Conservation (phyloP, 495 filamentous ascomycete genomes). For the Aspergillus olivimuriae region DNA sequence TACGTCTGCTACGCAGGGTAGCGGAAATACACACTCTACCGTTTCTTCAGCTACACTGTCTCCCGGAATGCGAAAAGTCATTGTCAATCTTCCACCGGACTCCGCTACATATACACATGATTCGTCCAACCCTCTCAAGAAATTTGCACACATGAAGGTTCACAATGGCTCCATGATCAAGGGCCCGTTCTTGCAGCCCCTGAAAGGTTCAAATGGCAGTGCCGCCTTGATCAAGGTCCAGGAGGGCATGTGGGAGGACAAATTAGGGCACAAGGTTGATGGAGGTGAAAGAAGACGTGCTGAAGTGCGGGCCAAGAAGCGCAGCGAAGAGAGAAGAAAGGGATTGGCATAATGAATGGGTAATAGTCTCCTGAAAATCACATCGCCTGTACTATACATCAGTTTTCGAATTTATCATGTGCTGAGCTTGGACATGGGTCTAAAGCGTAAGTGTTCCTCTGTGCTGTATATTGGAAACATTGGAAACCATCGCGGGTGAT, state of each 20-base stretch:
- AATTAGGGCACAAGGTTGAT: slow-evolving; percentile 83
- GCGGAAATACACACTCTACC: neutral
- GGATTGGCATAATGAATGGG: slow-evolving; percentile 18
- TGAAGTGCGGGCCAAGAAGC: slow-evolving; percentile 70
- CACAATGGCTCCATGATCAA: slow-evolving; percentile 55
- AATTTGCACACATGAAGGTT: slow-evolving; percentile 59
- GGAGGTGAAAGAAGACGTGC: slow-evolving; percentile 87
- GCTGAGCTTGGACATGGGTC: no score
- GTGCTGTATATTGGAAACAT: no score
- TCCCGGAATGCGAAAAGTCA: slow-evolving; percentile 49
- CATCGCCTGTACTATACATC: neutral
- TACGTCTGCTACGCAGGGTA: slow-evolving; percentile 1
- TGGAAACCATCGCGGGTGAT: no score
- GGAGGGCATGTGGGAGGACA: slow-evolving; percentile 86
- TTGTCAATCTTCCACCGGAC: slow-evolving; percentile 68
- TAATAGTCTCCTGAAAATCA: neutral
- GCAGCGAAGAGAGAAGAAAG: slow-evolving; percentile 42
- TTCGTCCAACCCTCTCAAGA: slow-evolving; percentile 31
- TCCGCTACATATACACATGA: slow-evolving; percentile 36
- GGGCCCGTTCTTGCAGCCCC: slow-evolving; percentile 61
- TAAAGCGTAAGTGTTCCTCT: no score
- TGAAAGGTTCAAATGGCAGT: slow-evolving; percentile 55
- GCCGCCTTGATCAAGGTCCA: slow-evolving; percentile 60
- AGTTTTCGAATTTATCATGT: no score
- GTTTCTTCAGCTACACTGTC: slow-evolving; percentile 39